Evolutionary conservation across 768 basidiomycete genomes (phyloP).

Genomic region (Pleurotus tuoliensis): DNA sequence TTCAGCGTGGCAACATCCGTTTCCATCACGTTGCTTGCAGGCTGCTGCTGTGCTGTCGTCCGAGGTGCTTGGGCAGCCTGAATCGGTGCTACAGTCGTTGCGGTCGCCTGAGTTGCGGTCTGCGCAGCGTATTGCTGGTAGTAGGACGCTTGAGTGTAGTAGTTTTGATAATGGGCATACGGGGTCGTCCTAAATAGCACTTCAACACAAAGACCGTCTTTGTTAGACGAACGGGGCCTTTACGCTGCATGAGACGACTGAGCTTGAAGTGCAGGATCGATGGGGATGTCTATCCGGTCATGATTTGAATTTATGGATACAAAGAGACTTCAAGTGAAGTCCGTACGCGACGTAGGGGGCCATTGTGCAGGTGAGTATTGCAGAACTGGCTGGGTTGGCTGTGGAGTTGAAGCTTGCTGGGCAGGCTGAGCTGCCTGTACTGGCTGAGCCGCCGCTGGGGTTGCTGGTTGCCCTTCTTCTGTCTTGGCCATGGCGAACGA

Average conservation of each 20-base stretch:
- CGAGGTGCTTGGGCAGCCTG: constrained; percentile 6
- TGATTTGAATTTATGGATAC: not conserved
- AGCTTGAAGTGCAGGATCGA: constrained; percentile 66
- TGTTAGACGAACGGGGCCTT: constrained; percentile 19
- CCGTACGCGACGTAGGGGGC: not conserved
- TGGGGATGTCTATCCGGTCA: constrained; percentile 43
- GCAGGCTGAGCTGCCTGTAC: not conserved
- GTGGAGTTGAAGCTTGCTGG: not conserved
- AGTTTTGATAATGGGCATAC: constrained; percentile 48
- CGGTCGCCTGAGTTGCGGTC: constrained; percentile 17
- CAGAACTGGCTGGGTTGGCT: not conserved
- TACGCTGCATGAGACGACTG: constrained; percentile 47
- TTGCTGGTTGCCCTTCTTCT: not conserved
- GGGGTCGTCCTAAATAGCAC: constrained; percentile 34
- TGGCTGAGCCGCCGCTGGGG: not conserved
- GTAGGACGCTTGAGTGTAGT: constrained; percentile 42
- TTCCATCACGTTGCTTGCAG: constrained; percentile 40
- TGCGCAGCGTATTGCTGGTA: constrained; percentile 39
- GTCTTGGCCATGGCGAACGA: not conserved
- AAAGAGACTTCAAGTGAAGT: constrained; percentile 1
- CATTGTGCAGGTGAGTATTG: not conserved
- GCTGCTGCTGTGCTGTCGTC: constrained; percentile 28
- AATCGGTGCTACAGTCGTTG: not conserved
- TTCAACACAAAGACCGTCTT: constrained; percentile 15
- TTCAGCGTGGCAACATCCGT: constrained; percentile 76